Percentiles rank a stretch among this genome's conserved stretches.
phyloP scores from a whole-genome alignment of 139 green algal genomes.

The Zygnema cylindricum region DNA sequence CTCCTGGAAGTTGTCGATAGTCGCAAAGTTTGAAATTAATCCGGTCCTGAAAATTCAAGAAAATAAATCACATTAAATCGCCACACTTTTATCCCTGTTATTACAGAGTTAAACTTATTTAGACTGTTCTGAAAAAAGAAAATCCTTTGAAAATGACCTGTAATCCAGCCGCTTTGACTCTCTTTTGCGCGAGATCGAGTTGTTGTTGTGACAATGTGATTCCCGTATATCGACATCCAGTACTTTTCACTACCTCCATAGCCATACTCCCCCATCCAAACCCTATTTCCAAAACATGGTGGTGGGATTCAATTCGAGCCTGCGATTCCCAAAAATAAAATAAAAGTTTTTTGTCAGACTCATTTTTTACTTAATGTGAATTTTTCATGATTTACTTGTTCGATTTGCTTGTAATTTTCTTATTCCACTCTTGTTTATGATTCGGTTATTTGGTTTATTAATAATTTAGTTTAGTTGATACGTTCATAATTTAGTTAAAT shows the following conservation, averaged over 20 bases:
- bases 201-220: slow-evolving; percentile 93
- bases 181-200: slow-evolving; percentile 78
- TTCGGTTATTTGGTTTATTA: neutral
- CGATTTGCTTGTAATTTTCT: neutral
- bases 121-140: too few relatives aligned
- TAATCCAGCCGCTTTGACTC: slow-evolving; percentile 83
- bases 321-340: neutral
- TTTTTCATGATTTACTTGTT: neutral
- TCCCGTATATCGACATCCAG: slow-evolving; percentile 61
- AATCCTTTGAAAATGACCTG: neutral
- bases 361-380: neutral
- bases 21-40: slow-evolving; percentile 90
- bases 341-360: neutral
- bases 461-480: neutral
- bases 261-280: slow-evolving; percentile 95
- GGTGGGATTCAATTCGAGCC: slow-evolving; percentile 43
- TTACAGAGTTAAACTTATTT: too few relatives aligned
- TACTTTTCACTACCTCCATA: slow-evolving; percentile 75
- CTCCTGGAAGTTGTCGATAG: slow-evolving; percentile 79
- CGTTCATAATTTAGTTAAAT: neutral
- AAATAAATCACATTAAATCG: too few relatives aligned
- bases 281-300: slow-evolving; percentile 94
- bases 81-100: too few relatives aligned
- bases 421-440: neutral
- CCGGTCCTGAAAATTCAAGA: too few relatives aligned